Percentiles rank a stretch among this genome's conserved stretches.
These are phyloP conservation scores for Penicillium cataractarum DNA, from an alignment of 495 filamentous ascomycete species.

Conservation along the genomic window DNA sequence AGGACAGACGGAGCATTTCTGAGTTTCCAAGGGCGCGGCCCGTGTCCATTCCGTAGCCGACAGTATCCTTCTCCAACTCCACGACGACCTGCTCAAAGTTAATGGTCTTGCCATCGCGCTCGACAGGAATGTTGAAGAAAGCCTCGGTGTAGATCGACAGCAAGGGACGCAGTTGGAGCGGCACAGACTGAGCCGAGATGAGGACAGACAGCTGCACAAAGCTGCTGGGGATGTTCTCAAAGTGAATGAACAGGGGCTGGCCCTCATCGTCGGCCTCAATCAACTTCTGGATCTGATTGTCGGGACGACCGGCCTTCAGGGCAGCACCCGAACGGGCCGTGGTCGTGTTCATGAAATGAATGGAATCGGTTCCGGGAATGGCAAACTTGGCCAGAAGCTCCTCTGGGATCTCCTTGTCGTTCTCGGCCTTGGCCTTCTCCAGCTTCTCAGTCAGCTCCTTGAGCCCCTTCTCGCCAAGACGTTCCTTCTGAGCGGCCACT, in stretches of 20 bases:
- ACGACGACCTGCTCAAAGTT: slow-evolving; percentile 92
- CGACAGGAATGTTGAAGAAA: slow-evolving; percentile 90
- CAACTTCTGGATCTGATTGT: slow-evolving; percentile 73
- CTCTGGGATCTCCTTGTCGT: slow-evolving; percentile 78
- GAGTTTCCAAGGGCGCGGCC: slow-evolving; percentile 70
- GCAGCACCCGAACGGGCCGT: slow-evolving; percentile 87
- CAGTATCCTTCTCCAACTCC: slow-evolving; percentile 86
- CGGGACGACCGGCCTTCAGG: slow-evolving; percentile 62
- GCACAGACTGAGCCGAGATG: slow-evolving; percentile 73
- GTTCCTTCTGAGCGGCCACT: slow-evolving; percentile 58
- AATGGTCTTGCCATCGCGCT: slow-evolving; percentile 73
- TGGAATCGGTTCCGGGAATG: slow-evolving; percentile 82
- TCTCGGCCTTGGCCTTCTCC: slow-evolving; percentile 76
- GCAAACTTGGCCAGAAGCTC: slow-evolving; percentile 76
- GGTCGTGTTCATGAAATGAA: slow-evolving; percentile 88
- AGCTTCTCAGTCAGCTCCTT: slow-evolving; percentile 73
- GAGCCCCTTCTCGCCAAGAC: slow-evolving; percentile 67
- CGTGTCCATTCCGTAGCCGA: slow-evolving; percentile 72
- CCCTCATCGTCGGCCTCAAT: slow-evolving; percentile 70
- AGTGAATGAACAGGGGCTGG: slow-evolving; percentile 90
- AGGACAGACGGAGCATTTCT: slow-evolving; percentile 77
- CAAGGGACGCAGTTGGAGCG: slow-evolving; percentile 76
- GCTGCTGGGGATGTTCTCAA: slow-evolving; percentile 86
- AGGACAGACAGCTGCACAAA: slow-evolving; percentile 84
- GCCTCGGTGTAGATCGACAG: slow-evolving; percentile 83